These are phyloP conservation scores for Scheffersomyces illinoinensis DNA, from an alignment of 1,139 yeast genomes.

Conservation along the genomic window DNA sequence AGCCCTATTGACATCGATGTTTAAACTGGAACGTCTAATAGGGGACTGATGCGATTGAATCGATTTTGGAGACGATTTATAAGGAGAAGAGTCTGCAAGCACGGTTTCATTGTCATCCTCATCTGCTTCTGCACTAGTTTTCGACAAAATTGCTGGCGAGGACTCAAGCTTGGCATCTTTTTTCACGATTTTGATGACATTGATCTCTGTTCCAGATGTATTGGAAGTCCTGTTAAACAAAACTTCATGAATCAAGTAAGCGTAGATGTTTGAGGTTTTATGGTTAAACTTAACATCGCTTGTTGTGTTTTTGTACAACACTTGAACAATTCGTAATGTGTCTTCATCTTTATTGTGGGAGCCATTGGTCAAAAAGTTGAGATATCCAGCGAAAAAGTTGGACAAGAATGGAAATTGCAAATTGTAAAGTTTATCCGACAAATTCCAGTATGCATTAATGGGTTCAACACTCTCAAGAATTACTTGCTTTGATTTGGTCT, in stretches of 20 bases:
- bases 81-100: constrained; percentile 42
- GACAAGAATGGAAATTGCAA: constrained; percentile 42
- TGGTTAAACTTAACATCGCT: constrained; percentile 10
- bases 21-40: constrained; percentile 10
- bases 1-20: constrained; percentile 19
- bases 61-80: constrained; percentile 22
- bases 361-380: constrained; percentile 39
- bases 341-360: constrained; percentile 20
- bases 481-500: constrained; percentile 15
- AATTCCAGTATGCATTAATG: constrained; percentile 35
- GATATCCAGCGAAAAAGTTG: constrained; percentile 42
- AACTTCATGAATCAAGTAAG: constrained; percentile 33
- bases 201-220: constrained; percentile 1
- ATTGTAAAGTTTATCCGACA: constrained; percentile 18
- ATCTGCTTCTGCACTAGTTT: constrained; percentile 3
- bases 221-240: constrained; percentile 8
- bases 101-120: constrained; percentile 46
- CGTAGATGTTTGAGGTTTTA: constrained; percentile 19
- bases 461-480: constrained; percentile 31
- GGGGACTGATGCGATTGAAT: constrained; percentile 9
- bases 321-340: constrained; percentile 33
- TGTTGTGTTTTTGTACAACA: constrained; percentile 19
- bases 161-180: background rate
- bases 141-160: background rate
- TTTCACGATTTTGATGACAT: constrained; percentile 1